Evolutionary conservation across 2,329 filamentous ascomycete genomes (phyloP).

Genomic region (Lachnum nothofagi): DNA sequence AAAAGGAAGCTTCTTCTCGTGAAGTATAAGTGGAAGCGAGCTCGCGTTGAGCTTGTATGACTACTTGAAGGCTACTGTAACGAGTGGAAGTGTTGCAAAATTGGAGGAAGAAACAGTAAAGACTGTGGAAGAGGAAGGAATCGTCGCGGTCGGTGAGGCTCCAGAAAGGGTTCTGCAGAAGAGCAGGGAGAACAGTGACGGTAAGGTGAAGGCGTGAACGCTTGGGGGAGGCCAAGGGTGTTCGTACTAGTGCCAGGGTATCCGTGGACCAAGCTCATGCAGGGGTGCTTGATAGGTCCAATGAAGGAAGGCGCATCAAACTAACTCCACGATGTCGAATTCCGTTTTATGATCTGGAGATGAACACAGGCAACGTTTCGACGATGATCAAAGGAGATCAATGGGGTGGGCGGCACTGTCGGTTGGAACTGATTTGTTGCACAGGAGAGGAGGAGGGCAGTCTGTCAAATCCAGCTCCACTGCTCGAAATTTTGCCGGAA

Average conservation of each 20-base stretch:
- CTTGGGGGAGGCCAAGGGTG: not conserved
- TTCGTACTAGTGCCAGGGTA: no score
- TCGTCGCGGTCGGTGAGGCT: not conserved
- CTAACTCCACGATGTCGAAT: conserved; percentile 5
- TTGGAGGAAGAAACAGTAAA: conserved; percentile 11
- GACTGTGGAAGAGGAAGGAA: conserved; percentile 8
- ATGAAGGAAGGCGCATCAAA: not conserved
- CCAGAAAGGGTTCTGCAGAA: not conserved
- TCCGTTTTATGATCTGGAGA: conserved; percentile 1
- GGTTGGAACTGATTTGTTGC: not conserved
- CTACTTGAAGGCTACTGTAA: no score
- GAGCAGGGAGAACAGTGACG: conserved; percentile 1
- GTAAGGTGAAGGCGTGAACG: not conserved
- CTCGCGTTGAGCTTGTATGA: no score
- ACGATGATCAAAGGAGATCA: not conserved
- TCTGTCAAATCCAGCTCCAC: no score
- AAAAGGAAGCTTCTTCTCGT: no score
- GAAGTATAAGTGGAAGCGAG: no score
- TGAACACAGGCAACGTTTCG: conserved; percentile 1
- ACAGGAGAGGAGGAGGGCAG: no score
- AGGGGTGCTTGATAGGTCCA: not conserved
- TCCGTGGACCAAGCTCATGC: conserved; percentile 1
- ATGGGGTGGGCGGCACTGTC: not conserved
- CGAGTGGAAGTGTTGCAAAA: conserved; percentile 6
- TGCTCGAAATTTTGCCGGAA: no score